Conservation (phyloP, 768 basidiomycete genomes). For the Hemileccinum impolitum region DNA sequence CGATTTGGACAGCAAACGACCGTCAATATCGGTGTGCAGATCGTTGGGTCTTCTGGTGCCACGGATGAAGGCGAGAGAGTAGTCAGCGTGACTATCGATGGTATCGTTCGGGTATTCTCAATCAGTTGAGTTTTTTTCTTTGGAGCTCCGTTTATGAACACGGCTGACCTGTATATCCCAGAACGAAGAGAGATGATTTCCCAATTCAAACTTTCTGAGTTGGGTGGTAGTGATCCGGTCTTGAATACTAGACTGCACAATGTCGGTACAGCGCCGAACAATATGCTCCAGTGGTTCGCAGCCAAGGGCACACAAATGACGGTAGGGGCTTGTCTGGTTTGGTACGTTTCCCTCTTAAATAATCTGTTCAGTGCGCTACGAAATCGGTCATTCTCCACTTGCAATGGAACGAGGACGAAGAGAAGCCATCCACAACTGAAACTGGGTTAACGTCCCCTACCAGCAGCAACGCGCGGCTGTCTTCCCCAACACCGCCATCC, state of each 20-base stretch:
- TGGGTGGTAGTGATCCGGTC: constrained; percentile 65
- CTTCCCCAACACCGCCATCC: constrained; percentile 28
- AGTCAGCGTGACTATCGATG: constrained; percentile 90
- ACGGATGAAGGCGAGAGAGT: constrained; percentile 70
- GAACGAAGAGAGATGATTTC: constrained; percentile 84
- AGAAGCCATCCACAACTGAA: constrained; percentile 13
- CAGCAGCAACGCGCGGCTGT: constrained; percentile 17
- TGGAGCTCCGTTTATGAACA: background rate
- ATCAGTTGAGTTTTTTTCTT: constrained; percentile 58
- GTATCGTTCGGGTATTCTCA: constrained; percentile 85
- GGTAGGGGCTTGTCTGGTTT: constrained; percentile 39
- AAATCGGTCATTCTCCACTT: constrained; percentile 83
- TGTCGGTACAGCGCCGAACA: constrained; percentile 78
- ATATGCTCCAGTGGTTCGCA: constrained; percentile 94
- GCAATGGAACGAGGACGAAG: constrained; percentile 78
- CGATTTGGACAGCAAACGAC: constrained; percentile 93
- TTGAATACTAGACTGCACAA: constrained; percentile 67
- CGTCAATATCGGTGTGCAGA: constrained; percentile 85
- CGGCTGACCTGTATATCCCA: constrained; percentile 19
- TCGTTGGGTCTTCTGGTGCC: constrained; percentile 50
- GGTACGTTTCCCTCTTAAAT: background rate
- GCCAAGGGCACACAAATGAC: constrained; percentile 90
- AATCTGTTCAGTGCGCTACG: constrained; percentile 67
- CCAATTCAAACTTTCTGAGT: constrained; percentile 81
- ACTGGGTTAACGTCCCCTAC: constrained; percentile 25